Base-by-base conservation (phyloP, 2,329 filamentous ascomycete genomes). In the Colletotrichum costaricense region DNA sequence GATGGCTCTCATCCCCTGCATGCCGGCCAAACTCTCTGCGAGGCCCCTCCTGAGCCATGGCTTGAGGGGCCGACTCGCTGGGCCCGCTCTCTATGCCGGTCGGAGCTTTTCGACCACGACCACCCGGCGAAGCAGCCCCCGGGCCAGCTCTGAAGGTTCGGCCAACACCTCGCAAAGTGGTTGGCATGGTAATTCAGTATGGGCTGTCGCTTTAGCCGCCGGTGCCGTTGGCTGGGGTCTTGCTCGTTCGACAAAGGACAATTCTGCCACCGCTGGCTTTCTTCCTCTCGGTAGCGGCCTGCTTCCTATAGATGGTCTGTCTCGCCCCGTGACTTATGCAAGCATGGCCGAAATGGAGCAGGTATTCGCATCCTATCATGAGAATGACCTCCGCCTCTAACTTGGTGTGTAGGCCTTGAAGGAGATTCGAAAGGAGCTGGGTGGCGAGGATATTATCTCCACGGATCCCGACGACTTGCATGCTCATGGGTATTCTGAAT, bases 401-500 rank as follows among this genome's bases (percentile, higher is more conserved):
- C 66, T 26, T 63, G 19, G 19, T n/a, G 52, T 58, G 38, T 73
- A 91, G 90, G 89, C 90, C 0, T 81, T 92, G 57, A 78, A 80
- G 56, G 87, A 90, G 75, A 92, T 93, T 68, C 86, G 87, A 8
- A 76, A 77, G n/a, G 81, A 83, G 76, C 79, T 86, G 69, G 80
- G 81, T 60, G 77, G 84, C 19, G 86, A 89, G 62, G 89, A 91
- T 73, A 86, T 90, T 58, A 88, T 93, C 52, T 92, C 89, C 11
- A 91, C 85, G 0, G 91, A 93, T 68, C 85, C 89, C 0, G 91
- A 93, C 16, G 90, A 92, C 76, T 82, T 93, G 55, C 85, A 86
- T 56, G 84, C 85, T 5, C 91, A 93, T 76, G 91, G 91, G n/a
- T 92, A 92, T 80, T 93, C 91, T 3, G 89, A 91, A 77, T 93